These are phyloP conservation scores for Penicillium bovifimosum DNA, from an alignment of 495 filamentous ascomycete species.

Conservation along the genomic window DNA sequence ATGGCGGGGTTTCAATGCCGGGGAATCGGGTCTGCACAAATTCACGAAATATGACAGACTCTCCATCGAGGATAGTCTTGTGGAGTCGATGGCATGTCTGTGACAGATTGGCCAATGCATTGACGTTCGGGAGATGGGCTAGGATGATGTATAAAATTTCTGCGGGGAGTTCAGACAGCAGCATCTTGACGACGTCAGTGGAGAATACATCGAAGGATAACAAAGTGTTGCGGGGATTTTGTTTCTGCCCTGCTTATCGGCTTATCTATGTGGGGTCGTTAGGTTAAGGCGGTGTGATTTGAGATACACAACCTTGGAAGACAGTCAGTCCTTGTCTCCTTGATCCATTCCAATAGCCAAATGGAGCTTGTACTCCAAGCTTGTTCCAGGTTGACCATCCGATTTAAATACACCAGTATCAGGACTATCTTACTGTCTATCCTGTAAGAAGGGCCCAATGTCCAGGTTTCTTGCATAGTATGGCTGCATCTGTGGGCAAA, in stretches of 20 bases:
- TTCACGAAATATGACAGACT: slow-evolving; percentile 47
- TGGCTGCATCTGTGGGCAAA: no score
- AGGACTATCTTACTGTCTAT: no score
- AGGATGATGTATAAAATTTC: slow-evolving; percentile 57
- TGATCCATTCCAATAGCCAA: no score
- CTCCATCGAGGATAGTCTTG: slow-evolving; percentile 46
- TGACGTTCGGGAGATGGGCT: slow-evolving; percentile 48
- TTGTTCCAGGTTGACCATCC: no score
- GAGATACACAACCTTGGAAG: background rate
- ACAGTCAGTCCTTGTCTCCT: no score
- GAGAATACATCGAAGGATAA: background rate
- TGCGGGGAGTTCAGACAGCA: slow-evolving; percentile 51
- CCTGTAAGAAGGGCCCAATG: no score
- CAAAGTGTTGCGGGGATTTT: background rate
- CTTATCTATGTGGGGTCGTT: background rate
- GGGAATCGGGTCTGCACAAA: slow-evolving; percentile 54
- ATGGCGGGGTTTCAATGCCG: slow-evolving; percentile 32
- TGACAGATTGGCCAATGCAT: slow-evolving; percentile 41
- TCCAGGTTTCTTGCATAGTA: no score
- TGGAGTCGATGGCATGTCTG: slow-evolving; percentile 47
- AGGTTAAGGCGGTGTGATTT: background rate
- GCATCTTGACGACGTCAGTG: slow-evolving; percentile 8
- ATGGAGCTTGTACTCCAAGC: no score
- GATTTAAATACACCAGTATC: no score
- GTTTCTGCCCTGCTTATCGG: background rate